Evolutionary conservation across 2,329 filamentous ascomycete genomes (phyloP).

Genomic region (Reticulascus tulasneorum): DNA sequence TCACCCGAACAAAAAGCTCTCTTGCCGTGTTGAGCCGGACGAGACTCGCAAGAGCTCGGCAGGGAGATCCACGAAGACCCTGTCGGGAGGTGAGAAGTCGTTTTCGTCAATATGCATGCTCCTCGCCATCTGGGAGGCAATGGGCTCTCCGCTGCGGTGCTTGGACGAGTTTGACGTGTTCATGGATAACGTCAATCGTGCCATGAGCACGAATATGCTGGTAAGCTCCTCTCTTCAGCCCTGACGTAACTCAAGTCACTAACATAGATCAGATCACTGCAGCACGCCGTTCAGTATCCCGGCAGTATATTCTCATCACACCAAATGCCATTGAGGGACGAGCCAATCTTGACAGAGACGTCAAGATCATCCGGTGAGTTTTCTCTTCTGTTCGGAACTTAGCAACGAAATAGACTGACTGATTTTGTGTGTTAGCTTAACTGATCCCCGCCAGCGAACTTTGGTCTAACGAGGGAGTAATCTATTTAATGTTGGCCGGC

Average conservation of each 20-base stretch:
- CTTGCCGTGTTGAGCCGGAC: slow-evolving; percentile 71
- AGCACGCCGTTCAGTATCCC: slow-evolving; percentile 79
- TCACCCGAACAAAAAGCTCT: slow-evolving; percentile 68
- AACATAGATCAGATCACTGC: slow-evolving; percentile 64
- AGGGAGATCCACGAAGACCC: slow-evolving; percentile 81
- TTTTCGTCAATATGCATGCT: slow-evolving; percentile 95
- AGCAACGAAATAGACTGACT: slow-evolving; percentile 18
- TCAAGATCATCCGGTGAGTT: slow-evolving; percentile 70
- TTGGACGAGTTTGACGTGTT: slow-evolving; percentile 98
- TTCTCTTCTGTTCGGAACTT: background rate
- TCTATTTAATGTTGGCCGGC: too few relatives aligned
- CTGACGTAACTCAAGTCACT: background rate
- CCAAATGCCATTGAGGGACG: slow-evolving; percentile 74
- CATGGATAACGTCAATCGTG: slow-evolving; percentile 96
- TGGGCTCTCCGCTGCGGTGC: slow-evolving; percentile 91
- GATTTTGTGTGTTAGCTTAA: slow-evolving; percentile 37
- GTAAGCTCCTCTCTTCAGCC: slow-evolving; percentile 46
- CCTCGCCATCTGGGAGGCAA: slow-evolving; percentile 93
- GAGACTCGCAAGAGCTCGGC: slow-evolving; percentile 64
- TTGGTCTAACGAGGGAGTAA: slow-evolving; percentile 26
- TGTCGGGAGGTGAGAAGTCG: slow-evolving; percentile 95
- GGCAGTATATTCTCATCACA: slow-evolving; percentile 95
- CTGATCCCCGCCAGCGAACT: slow-evolving; percentile 55
- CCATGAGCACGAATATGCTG: slow-evolving; percentile 90
- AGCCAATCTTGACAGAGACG: slow-evolving; percentile 59